Evolutionary conservation across 2,329 filamentous ascomycete species (phyloP).

Genomic region (Mollisiaceae sp.): DNA sequence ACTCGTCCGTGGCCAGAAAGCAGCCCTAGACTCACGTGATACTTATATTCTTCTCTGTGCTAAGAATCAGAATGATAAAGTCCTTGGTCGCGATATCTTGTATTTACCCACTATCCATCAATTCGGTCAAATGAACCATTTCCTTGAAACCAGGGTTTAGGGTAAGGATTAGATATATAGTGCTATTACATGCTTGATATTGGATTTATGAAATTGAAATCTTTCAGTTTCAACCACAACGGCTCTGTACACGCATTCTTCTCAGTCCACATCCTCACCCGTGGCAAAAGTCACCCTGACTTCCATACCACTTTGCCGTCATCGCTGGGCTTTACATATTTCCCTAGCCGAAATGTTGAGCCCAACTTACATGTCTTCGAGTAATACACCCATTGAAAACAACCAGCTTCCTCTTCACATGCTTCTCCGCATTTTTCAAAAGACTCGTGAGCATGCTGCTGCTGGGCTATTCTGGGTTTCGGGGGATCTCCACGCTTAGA

Average conservation of each 20-base stretch:
- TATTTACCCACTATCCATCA: no score
- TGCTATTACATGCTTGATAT: no score
- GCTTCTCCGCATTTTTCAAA: slow-evolving; percentile 54
- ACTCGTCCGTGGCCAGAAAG: no score
- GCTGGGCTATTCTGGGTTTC: slow-evolving; percentile 43
- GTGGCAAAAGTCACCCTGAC: slow-evolving; percentile 29
- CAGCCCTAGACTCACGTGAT: no score
- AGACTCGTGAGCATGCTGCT: slow-evolving; percentile 48
- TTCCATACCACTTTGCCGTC: slow-evolving; percentile 19
- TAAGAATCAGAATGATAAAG: no score
- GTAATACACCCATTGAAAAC: slow-evolving; percentile 45
- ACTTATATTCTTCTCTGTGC: no score
- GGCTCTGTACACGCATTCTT: slow-evolving; percentile 25
- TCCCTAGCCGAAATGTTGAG: slow-evolving; percentile 22
- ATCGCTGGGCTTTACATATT: slow-evolving; percentile 15
- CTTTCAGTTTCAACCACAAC: slow-evolving; percentile 23
- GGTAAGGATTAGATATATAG: no score
- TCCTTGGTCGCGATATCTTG: no score
- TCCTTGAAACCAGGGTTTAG: no score
- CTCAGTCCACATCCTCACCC: slow-evolving; percentile 27
- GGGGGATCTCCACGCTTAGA: neutral
- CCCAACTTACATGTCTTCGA: slow-evolving; percentile 29
- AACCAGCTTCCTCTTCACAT: slow-evolving; percentile 47
- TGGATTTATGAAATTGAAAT: neutral
- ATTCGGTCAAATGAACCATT: no score